A percentile compares a stretch with the other conserved stretches of the same genome.
phyloP scores from a whole-genome alignment of 2,329 filamentous ascomycete species.

The Nothomitra cinnamomea region DNA sequence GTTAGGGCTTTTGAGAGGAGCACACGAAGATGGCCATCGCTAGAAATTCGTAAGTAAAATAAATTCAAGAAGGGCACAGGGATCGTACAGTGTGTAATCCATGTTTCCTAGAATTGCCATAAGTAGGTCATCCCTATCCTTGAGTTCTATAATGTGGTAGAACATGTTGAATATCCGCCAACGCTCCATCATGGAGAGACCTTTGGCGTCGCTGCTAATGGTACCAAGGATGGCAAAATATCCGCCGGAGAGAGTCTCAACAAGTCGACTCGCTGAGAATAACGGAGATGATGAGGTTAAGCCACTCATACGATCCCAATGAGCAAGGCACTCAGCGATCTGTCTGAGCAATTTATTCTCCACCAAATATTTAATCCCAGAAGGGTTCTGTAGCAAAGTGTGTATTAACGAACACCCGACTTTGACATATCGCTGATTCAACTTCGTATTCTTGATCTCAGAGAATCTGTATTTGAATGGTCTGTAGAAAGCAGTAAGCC shows the following conservation, averaged over 20 bases:
- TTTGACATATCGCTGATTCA: constrained; percentile 83
- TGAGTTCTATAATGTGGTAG: constrained; percentile 90
- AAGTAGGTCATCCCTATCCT: constrained; percentile 79
- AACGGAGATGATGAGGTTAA: constrained; percentile 71
- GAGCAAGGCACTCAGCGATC: constrained; percentile 86
- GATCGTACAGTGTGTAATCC: constrained; percentile 60
- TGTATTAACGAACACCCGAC: constrained; percentile 80
- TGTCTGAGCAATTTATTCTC: constrained; percentile 90
- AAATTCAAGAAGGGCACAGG: neutral
- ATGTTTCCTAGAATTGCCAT: constrained; percentile 78
- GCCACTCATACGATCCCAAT: constrained; percentile 72
- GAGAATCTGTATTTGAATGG: constrained; percentile 96
- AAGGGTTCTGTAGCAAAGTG: constrained; percentile 66
- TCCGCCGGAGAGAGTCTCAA: constrained; percentile 74
- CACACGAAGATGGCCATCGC: constrained; percentile 66
- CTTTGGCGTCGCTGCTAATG: constrained; percentile 65
- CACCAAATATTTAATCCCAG: constrained; percentile 69
- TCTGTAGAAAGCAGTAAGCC: constrained; percentile 84
- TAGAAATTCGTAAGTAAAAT: constrained; percentile 1
- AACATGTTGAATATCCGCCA: constrained; percentile 99
- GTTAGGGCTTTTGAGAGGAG: constrained; percentile 89
- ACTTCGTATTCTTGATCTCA: constrained; percentile 74
- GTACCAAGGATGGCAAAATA: constrained; percentile 90
- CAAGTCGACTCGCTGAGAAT: constrained; percentile 71
- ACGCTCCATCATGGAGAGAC: constrained; percentile 75